Conservation (phyloP, 2,329 filamentous ascomycete genomes). For the Rutstroemia sp. region DNA sequence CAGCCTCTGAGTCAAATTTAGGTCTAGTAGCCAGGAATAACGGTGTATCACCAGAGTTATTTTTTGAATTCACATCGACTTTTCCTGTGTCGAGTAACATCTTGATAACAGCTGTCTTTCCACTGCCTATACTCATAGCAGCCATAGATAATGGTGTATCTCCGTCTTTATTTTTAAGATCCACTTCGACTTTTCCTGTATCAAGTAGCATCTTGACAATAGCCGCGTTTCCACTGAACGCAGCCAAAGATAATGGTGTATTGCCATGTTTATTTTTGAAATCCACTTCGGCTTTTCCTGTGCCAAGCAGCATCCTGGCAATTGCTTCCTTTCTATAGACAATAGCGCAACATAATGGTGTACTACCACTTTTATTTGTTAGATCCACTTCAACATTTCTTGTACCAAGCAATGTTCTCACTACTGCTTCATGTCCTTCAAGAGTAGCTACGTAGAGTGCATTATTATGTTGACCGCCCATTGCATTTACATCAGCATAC, state of each 20-base stretch:
- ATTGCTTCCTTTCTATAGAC: conserved; percentile 3
- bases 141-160: no score
- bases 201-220: background rate
- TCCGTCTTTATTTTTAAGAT: no score
- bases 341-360: conserved; percentile 4
- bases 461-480: background rate
- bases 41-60: no score
- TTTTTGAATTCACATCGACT: no score
- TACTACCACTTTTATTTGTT: background rate
- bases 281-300: background rate
- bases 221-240: background rate
- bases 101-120: background rate
- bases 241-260: background rate
- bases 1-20: no score
- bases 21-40: no score
- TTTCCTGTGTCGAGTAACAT: no score
- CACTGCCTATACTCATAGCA: background rate
- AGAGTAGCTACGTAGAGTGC: background rate
- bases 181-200: no score
- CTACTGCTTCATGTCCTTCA: background rate
- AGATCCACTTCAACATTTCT: background rate
- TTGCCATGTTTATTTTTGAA: background rate
- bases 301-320: conserved; percentile 12
- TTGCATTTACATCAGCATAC: background rate
- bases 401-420: background rate